phyloP scores from a whole-genome alignment of 352 stramenopile genomes.

The Thraustochytrium striatum region DNA sequence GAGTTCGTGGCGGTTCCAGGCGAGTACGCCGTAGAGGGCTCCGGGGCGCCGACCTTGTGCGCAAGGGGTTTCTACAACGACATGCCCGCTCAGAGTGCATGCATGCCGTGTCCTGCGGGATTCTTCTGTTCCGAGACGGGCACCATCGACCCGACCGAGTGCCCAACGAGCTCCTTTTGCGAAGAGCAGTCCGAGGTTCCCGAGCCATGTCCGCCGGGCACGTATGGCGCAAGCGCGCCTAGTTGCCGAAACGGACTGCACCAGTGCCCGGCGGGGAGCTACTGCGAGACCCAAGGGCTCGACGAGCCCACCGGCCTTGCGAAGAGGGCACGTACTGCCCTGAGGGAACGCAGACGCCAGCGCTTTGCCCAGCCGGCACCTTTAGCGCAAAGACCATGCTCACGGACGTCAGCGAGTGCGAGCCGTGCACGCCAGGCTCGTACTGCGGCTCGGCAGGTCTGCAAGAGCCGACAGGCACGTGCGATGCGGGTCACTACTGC shows the following conservation, averaged over 20 bases:
- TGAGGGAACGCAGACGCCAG: not conserved
- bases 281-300: too few species aligned
- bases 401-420: constrained; percentile 17
- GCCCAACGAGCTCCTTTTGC: constrained; percentile 65
- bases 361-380: constrained; percentile 64
- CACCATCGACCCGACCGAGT: constrained; percentile 58
- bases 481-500: constrained; percentile 53
- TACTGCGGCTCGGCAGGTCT: constrained; percentile 10
- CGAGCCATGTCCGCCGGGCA: constrained; percentile 64
- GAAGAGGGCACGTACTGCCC: constrained; percentile 72
- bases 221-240: too few species aligned
- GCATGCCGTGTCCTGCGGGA: not conserved
- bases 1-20: constrained; percentile 69
- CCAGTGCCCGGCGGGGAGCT: too few species aligned
- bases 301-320: too few species aligned
- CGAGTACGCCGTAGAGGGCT: too few species aligned
- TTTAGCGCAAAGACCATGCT: constrained; percentile 62
- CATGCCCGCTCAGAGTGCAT: not conserved
- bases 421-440: not conserved
- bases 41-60: too few species aligned
- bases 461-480: constrained; percentile 48
- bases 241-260: too few species aligned
- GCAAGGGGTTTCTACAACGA: not conserved
- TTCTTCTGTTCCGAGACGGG: not conserved
- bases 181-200: constrained; percentile 55